Evolutionary conservation across 179 eudicot genomes (phyloP).

Genomic region (Silene coronaria): DNA sequence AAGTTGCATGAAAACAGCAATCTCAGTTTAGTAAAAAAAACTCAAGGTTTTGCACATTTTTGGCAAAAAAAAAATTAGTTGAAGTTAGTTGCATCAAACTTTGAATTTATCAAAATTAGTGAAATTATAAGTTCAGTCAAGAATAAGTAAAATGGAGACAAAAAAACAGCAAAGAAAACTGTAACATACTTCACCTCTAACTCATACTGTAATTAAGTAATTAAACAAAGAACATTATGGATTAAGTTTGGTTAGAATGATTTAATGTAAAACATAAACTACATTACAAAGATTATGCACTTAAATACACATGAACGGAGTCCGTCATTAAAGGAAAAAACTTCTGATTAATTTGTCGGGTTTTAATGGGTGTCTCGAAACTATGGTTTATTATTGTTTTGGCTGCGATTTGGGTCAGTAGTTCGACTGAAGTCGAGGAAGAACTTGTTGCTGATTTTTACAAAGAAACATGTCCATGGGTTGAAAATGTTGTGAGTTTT

Average conservation of each 20-base stretch:
- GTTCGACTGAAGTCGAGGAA: conserved; percentile 17
- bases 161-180: conserved; percentile 17
- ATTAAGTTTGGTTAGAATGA: conserved; percentile 31
- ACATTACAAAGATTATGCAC: not conserved
- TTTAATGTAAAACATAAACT: conserved; percentile 10
- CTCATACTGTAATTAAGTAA: conserved; percentile 3
- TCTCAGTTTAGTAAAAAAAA: conserved; percentile 2
- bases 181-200: conserved; percentile 21
- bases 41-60: not conserved
- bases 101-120: conserved; percentile 16
- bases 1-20: conserved; percentile 5
- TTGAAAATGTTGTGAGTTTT: conserved; percentile 46
- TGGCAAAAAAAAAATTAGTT: conserved; percentile 22
- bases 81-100: conserved; percentile 38
- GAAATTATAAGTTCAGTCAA: not conserved
- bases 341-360: not conserved
- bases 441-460: conserved; percentile 40
- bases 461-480: conserved; percentile 46
- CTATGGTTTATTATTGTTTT: conserved; percentile 7
- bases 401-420: conserved; percentile 13
- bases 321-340: not conserved
- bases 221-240: conserved; percentile 11
- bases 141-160: not conserved
- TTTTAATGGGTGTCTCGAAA: conserved; percentile 16
- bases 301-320: conserved; percentile 9